Evolutionary conservation across 192 early-diverging fungal genomes (phyloP).

Genomic region (Coemansia reversa): DNA sequence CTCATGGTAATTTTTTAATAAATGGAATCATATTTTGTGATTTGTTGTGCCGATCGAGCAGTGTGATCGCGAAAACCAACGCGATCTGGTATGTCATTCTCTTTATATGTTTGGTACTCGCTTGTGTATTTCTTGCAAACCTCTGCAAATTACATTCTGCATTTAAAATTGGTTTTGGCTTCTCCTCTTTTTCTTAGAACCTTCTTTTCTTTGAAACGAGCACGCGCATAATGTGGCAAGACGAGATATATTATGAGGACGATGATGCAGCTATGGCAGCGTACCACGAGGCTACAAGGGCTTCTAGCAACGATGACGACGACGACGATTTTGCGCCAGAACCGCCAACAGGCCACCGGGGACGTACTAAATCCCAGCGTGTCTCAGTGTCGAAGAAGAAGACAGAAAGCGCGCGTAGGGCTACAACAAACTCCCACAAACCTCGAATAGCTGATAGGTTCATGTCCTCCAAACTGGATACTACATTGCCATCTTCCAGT

Average conservation of each 20-base stretch:
- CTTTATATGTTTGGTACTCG: too few species aligned
- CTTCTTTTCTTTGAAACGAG: not conserved
- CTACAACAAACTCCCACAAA: slow-evolving; percentile 22
- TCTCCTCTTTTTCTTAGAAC: not conserved
- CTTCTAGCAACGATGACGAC: slow-evolving; percentile 2
- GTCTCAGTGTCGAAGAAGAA: not conserved
- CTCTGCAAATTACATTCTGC: not conserved
- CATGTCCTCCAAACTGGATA: slow-evolving; percentile 24
- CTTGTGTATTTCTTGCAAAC: not conserved
- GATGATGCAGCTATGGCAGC: slow-evolving; percentile 53
- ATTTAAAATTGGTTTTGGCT: not conserved
- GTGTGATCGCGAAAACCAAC: too few species aligned
- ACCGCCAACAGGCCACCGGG: slow-evolving; percentile 3
- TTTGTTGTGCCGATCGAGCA: too few species aligned
- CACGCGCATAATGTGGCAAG: slow-evolving; percentile 33
- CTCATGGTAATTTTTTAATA: too few species aligned
- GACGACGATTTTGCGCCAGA: slow-evolving; percentile 37
- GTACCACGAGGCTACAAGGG: slow-evolving; percentile 27
- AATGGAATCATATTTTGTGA: too few species aligned
- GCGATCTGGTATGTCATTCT: too few species aligned
- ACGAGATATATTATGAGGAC: slow-evolving; percentile 48
- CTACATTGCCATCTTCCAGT: not conserved
- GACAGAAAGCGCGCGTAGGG: not conserved
- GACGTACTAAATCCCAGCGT: slow-evolving; percentile 7
- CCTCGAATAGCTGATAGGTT: slow-evolving; percentile 7